Evolutionary conservation across 176 grass and related monocot species (phyloP), one percentile per base, ranked within the genome.

Genomic region (Saccharum spontaneum): DNA sequence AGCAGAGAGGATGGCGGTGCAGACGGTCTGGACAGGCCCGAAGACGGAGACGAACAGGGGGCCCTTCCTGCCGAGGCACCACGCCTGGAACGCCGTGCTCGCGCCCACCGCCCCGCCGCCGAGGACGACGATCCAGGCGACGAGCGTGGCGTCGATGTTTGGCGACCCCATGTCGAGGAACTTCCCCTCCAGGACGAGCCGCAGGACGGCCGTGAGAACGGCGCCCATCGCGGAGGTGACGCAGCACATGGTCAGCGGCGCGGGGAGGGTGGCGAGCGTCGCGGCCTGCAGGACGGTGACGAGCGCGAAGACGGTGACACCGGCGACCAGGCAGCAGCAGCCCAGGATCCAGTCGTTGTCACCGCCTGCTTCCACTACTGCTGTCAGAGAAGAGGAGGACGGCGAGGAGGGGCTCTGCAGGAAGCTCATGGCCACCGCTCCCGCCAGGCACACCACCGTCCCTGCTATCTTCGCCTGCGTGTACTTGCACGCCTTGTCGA

Each of bases 1-100:
- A 10, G 90, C 90, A 0, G 93, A 95, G 24, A 92, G 65, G 45
- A 87, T n/a, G 17, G 75, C 81, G 1, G 88, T 70, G 26, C 78
- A 92, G 20, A 95, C 85, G 0, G 93, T 90, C 83, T 95, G 93
- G 8, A 92, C 74, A 6, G 90, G 93, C 0, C 83, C 92, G 26
- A 95, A 92, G 46, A 95, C 90, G 0, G 90, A 85, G 46, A 92
- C 86, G 28, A 95, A 84, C 36, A 95, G 86, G 0, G 90, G 93
- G 0, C 93, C 93, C 74, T 87, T 95, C 43, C 52, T 90, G 10
- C 69, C 69, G 22, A 92, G 26, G 83, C 88, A 86, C 93, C 93
- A 95, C 33, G 76, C 59, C 83, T 92, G 93, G 34, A 92, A 90
- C 65, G 69, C 83, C 1, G 81, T 8, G 75, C 88, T 87, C 17